phyloP scores from a whole-genome alignment of 2,329 filamentous ascomycete genomes.

The Amauroascus niger region DNA sequence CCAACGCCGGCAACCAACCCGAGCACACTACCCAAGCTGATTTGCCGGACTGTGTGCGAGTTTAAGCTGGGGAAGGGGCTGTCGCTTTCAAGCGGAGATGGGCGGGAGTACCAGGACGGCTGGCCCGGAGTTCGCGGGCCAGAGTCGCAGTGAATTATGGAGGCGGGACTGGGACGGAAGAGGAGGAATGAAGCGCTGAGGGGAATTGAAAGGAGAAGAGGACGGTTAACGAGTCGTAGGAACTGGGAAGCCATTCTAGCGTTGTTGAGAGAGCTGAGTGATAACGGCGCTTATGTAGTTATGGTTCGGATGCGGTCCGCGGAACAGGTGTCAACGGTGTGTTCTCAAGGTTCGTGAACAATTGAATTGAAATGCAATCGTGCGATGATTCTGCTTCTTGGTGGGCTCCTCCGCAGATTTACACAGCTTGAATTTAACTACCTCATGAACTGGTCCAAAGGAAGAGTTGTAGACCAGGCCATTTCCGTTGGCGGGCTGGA shows the following conservation, averaged over 20 bases:
- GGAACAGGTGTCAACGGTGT: too few species aligned
- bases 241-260: slow-evolving; percentile 20
- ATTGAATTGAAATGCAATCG: too few species aligned
- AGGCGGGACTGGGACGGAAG: slow-evolving; percentile 22
- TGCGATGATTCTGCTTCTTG: too few species aligned
- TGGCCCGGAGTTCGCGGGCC: slow-evolving; percentile 4
- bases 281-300: too few species aligned
- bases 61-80: slow-evolving; percentile 21
- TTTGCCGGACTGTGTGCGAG: slow-evolving; percentile 33
- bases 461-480: too few species aligned
- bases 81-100: slow-evolving; percentile 3
- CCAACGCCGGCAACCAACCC: slow-evolving; percentile 37
- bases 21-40: slow-evolving; percentile 39
- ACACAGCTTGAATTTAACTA: too few species aligned
- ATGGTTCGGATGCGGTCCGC: too few species aligned
- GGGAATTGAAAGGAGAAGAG: slow-evolving; percentile 18
- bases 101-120: slow-evolving; percentile 7
- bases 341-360: too few species aligned
- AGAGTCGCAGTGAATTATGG: slow-evolving; percentile 33
- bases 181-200: slow-evolving; percentile 29
- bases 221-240: slow-evolving; percentile 16
- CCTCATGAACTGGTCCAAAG: too few species aligned
- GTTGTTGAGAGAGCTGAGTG: too few species aligned
- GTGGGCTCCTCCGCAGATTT: too few species aligned
- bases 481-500: too few species aligned